Base-by-base conservation (phyloP, 768 basidiomycete species). In the Mrakia hoshinonis region DNA sequence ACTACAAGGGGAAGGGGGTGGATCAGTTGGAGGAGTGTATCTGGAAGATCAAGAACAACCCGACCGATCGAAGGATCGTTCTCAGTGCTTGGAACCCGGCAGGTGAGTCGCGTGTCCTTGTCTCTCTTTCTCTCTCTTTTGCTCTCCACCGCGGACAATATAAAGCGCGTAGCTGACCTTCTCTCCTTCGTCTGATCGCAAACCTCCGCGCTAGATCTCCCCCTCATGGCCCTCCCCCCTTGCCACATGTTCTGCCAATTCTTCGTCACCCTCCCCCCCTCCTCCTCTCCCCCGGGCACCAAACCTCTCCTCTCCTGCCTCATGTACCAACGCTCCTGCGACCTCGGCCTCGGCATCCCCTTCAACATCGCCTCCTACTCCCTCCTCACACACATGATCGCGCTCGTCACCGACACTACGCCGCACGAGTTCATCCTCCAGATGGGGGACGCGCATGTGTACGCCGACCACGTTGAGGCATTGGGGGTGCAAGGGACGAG, bases 351-450 rank as follows among this genome's bases (percentile, higher is more conserved):
- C 48, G 95, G 95, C 2, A 91, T 99, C 62, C 95, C 95, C 0
- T 99, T 99, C 85, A 99, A 99, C 80, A 98, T 99, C 80, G 96
- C 95, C 15, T 98, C 96, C 0, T 99, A 98, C 80, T 90, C 96
- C 7, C 85, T 99, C 26, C 86, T 99, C 67, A 96, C 94, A 0
- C 93, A 97, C 80, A 93, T 99, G 91, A 86, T 99, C 74, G 94
- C 95, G n/a, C 87, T 86, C 31, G 87, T 96, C 70, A 97, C 95
- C 15, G 83, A 85, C 54, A 93, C 91, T 4, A 86, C 87, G 39
- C 85, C 96, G 0, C 87, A 89, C 78, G 94, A 96, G 78, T 86
- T 99, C 68, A 84, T 95, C 77, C 89, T 97, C 73, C 94, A 96
- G 79, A 90, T 98, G 75, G 96, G 96, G 2, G 96, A 99, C 76